Percentiles rank a stretch among this genome's conserved stretches.
Conservation (phyloP, 2,329 filamentous ascomycete genomes). For the Verticillium zaregamsianum region DNA sequence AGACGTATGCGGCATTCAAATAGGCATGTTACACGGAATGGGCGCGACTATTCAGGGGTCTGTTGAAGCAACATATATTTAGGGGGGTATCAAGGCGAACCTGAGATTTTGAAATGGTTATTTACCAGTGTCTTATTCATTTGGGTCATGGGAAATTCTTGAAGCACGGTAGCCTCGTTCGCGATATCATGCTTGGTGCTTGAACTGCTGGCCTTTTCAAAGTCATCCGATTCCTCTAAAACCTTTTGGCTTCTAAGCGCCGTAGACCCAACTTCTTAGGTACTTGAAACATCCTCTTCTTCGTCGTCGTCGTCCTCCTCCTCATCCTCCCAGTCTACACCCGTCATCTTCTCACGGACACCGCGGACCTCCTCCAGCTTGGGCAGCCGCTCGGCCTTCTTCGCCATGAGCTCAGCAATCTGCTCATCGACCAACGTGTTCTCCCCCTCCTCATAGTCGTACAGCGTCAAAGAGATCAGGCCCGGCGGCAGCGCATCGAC, state of each 20-base stretch:
- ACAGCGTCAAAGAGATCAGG: constrained; percentile 10
- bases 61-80: background rate
- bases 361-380: constrained; percentile 2
- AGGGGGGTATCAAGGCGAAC: too few relatives aligned
- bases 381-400: constrained; percentile 7
- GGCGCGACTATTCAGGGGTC: background rate
- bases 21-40: background rate
- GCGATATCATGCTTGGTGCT: background rate
- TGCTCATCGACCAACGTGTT: constrained; percentile 2
- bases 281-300: background rate
- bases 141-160: too few relatives aligned
- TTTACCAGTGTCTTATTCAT: too few relatives aligned
- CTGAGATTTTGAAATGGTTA: too few relatives aligned
- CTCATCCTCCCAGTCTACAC: background rate
- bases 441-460: constrained; percentile 10
- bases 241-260: too few relatives aligned
- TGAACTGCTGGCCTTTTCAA: too few relatives aligned
- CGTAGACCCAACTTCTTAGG: too few relatives aligned
- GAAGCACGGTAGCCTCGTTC: too few relatives aligned
- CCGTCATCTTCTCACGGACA: background rate
- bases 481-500: constrained; percentile 8
- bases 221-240: too few relatives aligned
- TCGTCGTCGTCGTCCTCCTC: background rate
- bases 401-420: constrained; percentile 6
- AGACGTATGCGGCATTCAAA: constrained; percentile 8